Evolutionary conservation across 2,329 filamentous ascomycete species (phyloP), one percentile per base, ranked within the genome.

Genomic region (Xylaria sp.): DNA sequence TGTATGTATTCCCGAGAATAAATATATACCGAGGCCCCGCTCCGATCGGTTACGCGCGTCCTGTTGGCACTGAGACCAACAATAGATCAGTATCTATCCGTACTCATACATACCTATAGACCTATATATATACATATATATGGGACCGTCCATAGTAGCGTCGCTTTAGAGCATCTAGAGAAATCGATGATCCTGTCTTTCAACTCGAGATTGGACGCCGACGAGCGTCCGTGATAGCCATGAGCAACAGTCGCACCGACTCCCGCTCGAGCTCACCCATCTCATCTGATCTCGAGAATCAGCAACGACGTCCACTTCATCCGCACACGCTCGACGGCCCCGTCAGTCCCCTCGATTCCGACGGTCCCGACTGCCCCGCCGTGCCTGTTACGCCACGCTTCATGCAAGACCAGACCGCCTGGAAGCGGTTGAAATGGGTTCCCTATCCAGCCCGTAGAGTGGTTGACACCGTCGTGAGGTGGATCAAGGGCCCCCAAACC

Each of bases 401-500:
- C 74, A 77, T 89, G 67, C 86, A 88, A 74, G 86, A 89, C 61
- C 82, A 87, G 69, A 78, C 77, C 31, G 69, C 79, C 2, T 83
- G 80, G 78, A 86, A 84, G 77, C 78, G 78, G 36, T 86, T 84
- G 79, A 84, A 80, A 79, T 89, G 87, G 86, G 79, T 90, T 53
- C 88, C 88, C 1, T 86, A 85, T 71, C 83, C 85, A 13, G 76
- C 85, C 42, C 83, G 86, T 49, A 83, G 84, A 63, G 75, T 83
- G 60, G 73, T 77, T 55, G 81, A 77, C 59, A 78, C 80, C 55
- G 74, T 81, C 4, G 78, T 73, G 27, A 80, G 74, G 61, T 90
- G 88, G 88, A 79, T 83, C 11, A 76, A 80, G 50, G 89, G 89
- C 0, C 89, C 89, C 2, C 71, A 81, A n/a, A 82, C 82, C 36